These are phyloP conservation scores for Phoma sp. DNA, from an alignment of 2,329 filamentous ascomycete species.

Conservation along the genomic window DNA sequence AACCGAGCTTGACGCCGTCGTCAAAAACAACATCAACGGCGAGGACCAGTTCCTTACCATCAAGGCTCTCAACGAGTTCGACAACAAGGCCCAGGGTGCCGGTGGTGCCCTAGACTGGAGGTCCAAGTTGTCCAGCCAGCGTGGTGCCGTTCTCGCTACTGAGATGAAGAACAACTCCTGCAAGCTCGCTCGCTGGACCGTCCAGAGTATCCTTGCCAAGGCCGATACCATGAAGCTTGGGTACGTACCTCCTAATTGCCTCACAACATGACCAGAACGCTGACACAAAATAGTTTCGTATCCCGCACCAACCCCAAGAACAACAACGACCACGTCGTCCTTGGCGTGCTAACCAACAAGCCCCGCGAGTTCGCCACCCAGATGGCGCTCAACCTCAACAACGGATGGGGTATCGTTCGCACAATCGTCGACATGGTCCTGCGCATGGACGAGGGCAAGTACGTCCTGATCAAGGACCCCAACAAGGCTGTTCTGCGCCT, in stretches of 20 bases:
- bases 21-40: constrained; percentile 91
- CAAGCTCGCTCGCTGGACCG: constrained; percentile 98
- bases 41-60: constrained; percentile 91
- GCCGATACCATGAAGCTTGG: constrained; percentile 99
- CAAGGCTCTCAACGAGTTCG: constrained; percentile 98
- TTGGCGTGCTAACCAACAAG: constrained; percentile 97
- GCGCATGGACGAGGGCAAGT: constrained; percentile 79
- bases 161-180: constrained; percentile 99
- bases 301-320: constrained; percentile 91
- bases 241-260: constrained; percentile 58
- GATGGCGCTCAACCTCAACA: constrained; percentile 97
- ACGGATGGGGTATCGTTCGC: constrained; percentile 98
- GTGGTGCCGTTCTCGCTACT: constrained; percentile 95
- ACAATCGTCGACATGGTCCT: constrained; percentile 96
- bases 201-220: constrained; percentile 93
- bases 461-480: constrained; percentile 82
- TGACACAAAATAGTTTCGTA: constrained; percentile 73
- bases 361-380: constrained; percentile 94
- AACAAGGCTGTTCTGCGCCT: constrained; percentile 95
- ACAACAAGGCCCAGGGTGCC: constrained; percentile 94
- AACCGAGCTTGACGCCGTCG: constrained; percentile 91
- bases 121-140: constrained; percentile 89
- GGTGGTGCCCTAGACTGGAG: constrained; percentile 97
- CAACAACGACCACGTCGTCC: constrained; percentile 91
- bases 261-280: not conserved